A percentile compares a stretch with the other conserved stretches of the same genome.
Conservation (phyloP, 208 protist genomes). For the Leishmania braziliensis region DNA sequence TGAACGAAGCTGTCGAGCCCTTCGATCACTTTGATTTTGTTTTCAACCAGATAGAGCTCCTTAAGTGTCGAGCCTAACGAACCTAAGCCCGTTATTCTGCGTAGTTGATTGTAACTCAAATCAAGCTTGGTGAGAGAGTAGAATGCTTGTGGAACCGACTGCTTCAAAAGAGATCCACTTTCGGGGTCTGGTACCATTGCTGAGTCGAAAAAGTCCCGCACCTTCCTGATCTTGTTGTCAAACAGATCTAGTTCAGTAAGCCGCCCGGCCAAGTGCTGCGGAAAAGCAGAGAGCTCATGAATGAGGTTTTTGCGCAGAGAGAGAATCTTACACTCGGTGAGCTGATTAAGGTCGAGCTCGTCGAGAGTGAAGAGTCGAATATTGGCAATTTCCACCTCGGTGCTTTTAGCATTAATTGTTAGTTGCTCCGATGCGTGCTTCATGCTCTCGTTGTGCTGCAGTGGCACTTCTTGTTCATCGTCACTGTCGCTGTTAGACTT, state of each 20-base stretch:
- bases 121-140: conserved; percentile 75
- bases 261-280: conserved; percentile 55
- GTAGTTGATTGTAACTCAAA: conserved; percentile 92
- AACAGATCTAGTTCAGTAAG: conserved; percentile 89
- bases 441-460: conserved; percentile 18
- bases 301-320: conserved; percentile 92
- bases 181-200: conserved; percentile 16
- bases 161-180: conserved; percentile 24
- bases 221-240: conserved; percentile 91
- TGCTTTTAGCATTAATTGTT: conserved; percentile 49
- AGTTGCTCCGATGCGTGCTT: conserved; percentile 42
- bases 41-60: conserved; percentile 91
- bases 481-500: conserved; percentile 35
- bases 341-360: conserved; percentile 70
- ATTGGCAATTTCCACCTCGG: conserved; percentile 79
- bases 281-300: conserved; percentile 77
- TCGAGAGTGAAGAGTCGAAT: conserved; percentile 89
- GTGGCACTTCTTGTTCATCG: conserved; percentile 20
- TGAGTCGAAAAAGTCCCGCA: conserved; percentile 76
- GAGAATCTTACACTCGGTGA: conserved; percentile 66
- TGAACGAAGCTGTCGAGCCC: conserved; percentile 80
- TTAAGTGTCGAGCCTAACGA: conserved; percentile 70
- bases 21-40: conserved; percentile 91
- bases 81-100: conserved; percentile 72
- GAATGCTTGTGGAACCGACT: conserved; percentile 47